Percentiles rank a stretch among this genome's conserved stretches.
Conservation (phyloP, 2,329 filamentous ascomycete genomes). For the Neonectria sp. region DNA sequence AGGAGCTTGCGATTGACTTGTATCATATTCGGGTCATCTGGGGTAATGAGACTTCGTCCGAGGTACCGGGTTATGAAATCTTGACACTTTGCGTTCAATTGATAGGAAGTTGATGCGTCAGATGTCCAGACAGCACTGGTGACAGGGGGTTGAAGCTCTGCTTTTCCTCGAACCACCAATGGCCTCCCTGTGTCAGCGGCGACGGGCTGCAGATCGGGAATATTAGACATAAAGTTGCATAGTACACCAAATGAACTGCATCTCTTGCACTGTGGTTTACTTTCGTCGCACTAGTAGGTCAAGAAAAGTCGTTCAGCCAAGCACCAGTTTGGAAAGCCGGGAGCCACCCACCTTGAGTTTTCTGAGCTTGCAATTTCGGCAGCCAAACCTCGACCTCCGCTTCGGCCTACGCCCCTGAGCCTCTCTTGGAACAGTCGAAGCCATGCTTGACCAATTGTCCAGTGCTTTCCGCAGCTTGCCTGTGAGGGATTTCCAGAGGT, state of each 20-base stretch:
- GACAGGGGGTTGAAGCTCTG: constrained; percentile 43
- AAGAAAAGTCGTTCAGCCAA: neutral
- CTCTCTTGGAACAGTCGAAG: neutral
- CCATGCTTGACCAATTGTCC: constrained; percentile 16
- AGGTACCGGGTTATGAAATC: constrained; percentile 60
- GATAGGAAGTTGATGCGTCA: constrained; percentile 50
- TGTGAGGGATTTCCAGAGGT: neutral
- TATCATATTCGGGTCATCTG: constrained; percentile 55
- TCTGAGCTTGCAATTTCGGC: constrained; percentile 66
- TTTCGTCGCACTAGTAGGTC: constrained; percentile 60
- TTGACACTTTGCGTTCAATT: constrained; percentile 57
- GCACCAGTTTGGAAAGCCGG: neutral
- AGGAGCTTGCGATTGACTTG: constrained; percentile 58
- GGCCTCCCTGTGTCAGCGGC: constrained; percentile 40
- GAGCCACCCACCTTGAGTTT: constrained; percentile 60
- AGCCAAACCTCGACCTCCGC: constrained; percentile 61
- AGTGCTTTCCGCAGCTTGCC: neutral
- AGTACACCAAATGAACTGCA: constrained; percentile 60
- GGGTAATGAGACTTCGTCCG: constrained; percentile 53
- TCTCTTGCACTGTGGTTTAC: constrained; percentile 59
- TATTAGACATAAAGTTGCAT: constrained; percentile 58
- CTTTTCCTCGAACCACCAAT: constrained; percentile 35
- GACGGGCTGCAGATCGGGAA: constrained; percentile 56
- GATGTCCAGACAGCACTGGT: constrained; percentile 54
- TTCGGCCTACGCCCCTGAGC: neutral